These are phyloP conservation scores for Dendrocalamus sinicus DNA, from an alignment of 176 grass and related monocot genomes.

Conservation along the genomic window DNA sequence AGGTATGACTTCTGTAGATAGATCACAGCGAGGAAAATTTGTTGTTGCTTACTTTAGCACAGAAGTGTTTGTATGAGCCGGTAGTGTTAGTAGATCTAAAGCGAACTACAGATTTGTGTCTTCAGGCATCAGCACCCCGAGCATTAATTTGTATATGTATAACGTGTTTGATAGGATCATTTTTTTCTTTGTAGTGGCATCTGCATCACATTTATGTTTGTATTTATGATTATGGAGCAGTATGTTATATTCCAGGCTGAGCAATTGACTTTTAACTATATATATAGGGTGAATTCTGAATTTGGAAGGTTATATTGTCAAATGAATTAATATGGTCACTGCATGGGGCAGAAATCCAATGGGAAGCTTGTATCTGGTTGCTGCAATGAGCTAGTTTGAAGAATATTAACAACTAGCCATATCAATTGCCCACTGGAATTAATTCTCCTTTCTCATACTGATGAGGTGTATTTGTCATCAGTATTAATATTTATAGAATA, in stretches of 20 bases:
- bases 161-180: not conserved
- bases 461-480: not conserved
- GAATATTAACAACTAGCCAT: conserved; percentile 17
- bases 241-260: not conserved
- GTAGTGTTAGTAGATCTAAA: not conserved
- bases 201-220: not conserved
- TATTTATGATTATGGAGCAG: not conserved
- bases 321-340: conserved; percentile 2
- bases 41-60: not conserved
- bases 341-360: conserved; percentile 17
- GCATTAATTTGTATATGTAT: not conserved
- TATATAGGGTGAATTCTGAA: not conserved
- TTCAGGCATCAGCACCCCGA: not conserved
- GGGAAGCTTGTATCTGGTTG: not conserved
- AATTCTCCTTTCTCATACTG: not conserved
- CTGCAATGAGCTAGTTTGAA: not conserved
- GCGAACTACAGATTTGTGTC: not conserved
- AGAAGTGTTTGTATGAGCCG: not conserved
- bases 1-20: conserved; percentile 46
- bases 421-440: not conserved
- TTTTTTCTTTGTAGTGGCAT: not conserved
- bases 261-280: not conserved
- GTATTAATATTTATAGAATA: not conserved
- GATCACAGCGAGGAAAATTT: not conserved
- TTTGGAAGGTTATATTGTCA: not conserved